Percentiles rank a stretch among this genome's conserved stretches.
These are phyloP conservation scores for Xylariaceae sp. DNA, from an alignment of 2,329 filamentous ascomycete species.

Conservation along the genomic window DNA sequence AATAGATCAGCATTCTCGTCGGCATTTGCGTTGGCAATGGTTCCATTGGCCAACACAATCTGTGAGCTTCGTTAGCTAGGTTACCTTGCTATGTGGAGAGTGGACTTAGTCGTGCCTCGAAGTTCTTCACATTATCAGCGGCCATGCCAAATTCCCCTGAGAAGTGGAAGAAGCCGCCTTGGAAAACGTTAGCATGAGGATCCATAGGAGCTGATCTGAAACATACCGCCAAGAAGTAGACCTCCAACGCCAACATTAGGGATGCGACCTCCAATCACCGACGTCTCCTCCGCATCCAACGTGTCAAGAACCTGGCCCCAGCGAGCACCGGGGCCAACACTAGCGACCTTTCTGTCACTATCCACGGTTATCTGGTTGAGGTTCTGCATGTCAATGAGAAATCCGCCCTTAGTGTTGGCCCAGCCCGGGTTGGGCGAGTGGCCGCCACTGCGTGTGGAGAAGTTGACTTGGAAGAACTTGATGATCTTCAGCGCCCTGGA, in stretches of 20 bases:
- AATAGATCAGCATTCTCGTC: constrained; percentile 39
- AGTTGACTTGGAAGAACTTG: constrained; percentile 14
- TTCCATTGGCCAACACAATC: constrained; percentile 41
- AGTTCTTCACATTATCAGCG: constrained; percentile 41
- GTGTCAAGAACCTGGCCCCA: constrained; percentile 22
- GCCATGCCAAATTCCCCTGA: constrained; percentile 33
- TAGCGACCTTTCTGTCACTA: constrained; percentile 24
- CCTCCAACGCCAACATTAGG: constrained; percentile 25
- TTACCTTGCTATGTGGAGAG: not conserved
- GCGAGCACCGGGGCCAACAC: constrained; percentile 29
- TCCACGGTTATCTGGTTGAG: constrained; percentile 19
- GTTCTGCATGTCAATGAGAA: constrained; percentile 24
- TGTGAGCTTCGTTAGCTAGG: constrained; percentile 16
- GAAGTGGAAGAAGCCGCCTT: constrained; percentile 23
- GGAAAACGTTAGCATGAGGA: not conserved
- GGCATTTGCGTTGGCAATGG: constrained; percentile 37
- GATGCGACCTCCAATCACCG: constrained; percentile 21
- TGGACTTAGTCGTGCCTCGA: constrained; percentile 21
- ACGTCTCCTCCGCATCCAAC: constrained; percentile 8
- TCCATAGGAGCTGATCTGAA: not conserved
- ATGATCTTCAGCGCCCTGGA: constrained; percentile 13
- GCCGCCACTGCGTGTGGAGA: constrained; percentile 8
- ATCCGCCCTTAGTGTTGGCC: constrained; percentile 15
- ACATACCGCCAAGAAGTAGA: constrained; percentile 29
- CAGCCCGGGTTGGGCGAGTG: constrained; percentile 22